These are phyloP conservation scores for Penicillium oxalicum DNA, from an alignment of 2,329 filamentous ascomycete species.

Conservation along the genomic window DNA sequence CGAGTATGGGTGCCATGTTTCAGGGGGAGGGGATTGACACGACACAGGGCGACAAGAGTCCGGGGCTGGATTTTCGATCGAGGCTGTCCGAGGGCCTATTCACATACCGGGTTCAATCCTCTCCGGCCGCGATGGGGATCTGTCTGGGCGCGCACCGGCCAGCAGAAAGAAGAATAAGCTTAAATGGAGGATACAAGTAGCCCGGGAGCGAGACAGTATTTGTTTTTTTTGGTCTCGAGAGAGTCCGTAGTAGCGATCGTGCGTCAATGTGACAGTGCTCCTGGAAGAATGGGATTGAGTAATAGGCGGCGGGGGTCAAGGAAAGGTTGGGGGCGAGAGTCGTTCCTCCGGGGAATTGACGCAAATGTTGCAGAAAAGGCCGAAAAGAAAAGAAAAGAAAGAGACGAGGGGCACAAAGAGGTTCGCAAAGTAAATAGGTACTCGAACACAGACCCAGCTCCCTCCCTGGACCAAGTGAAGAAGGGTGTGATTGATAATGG, in stretches of 20 bases:
- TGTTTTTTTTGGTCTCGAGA: not conserved
- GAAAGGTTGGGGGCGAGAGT: slow-evolving; percentile 19
- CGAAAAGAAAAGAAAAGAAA: slow-evolving; percentile 5
- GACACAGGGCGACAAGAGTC: not conserved
- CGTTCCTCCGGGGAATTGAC: slow-evolving; percentile 37
- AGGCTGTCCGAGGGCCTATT: slow-evolving; percentile 3
- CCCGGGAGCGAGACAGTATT: not conserved
- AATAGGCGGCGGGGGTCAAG: slow-evolving; percentile 5
- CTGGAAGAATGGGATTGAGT: not conserved
- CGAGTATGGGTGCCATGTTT: slow-evolving; percentile 8
- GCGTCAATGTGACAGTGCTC: too few relatives aligned
- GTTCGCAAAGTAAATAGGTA: not conserved
- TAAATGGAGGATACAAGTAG: not conserved
- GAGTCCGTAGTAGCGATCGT: not conserved
- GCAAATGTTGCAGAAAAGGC: slow-evolving; percentile 4
- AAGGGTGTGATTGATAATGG: slow-evolving; percentile 8
- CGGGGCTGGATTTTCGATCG: not conserved
- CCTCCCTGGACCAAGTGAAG: slow-evolving; percentile 3
- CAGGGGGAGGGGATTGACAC: not conserved
- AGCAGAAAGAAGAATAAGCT: not conserved
- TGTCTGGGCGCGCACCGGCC: not conserved
- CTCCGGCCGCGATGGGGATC: not conserved
- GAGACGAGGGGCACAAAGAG: not conserved
- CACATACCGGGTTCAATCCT: slow-evolving; percentile 12
- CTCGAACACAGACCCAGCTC: slow-evolving; percentile 4